Percentiles rank a stretch among this genome's conserved stretches.
Evolutionary conservation across 768 basidiomycete species (phyloP).

Genomic region (Chalciporus chontae): DNA sequence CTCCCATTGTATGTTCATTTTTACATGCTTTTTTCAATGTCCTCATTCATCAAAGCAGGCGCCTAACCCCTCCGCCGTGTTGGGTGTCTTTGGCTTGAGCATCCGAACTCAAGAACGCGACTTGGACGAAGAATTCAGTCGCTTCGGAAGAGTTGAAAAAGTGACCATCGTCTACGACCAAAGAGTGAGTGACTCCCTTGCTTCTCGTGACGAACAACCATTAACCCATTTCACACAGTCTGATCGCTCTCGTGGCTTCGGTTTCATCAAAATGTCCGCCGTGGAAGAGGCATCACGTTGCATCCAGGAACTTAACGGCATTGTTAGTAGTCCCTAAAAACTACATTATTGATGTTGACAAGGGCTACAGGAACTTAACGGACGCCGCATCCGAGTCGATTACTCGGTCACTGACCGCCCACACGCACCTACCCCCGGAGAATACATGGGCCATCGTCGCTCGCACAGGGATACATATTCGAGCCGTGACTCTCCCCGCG

Average conservation of each 20-base stretch:
- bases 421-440: slow-evolving; percentile 94
- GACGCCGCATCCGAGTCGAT: slow-evolving; percentile 94
- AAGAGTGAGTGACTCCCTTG: slow-evolving; percentile 52
- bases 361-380: slow-evolving; percentile 75
- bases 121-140: slow-evolving; percentile 89
- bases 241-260: slow-evolving; percentile 95
- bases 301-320: slow-evolving; percentile 88
- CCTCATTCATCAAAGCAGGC: slow-evolving; percentile 58
- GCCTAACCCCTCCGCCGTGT: slow-evolving; percentile 81
- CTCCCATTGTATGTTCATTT: slow-evolving; percentile 61
- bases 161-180: slow-evolving; percentile 97
- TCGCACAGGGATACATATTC: slow-evolving; percentile 44
- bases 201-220: slow-evolving; percentile 11
- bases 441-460: slow-evolving; percentile 94
- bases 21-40: slow-evolving; percentile 9
- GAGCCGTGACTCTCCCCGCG: slow-evolving; percentile 37
- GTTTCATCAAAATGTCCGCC: slow-evolving; percentile 91
- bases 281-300: slow-evolving; percentile 87
- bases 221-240: slow-evolving; percentile 47
- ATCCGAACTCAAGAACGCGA: slow-evolving; percentile 93
- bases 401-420: slow-evolving; percentile 93
- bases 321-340: slow-evolving; percentile 49
- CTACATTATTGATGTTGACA: slow-evolving; percentile 6
- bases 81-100: slow-evolving; percentile 98
- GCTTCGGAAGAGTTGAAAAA: slow-evolving; percentile 88